phyloP scores from a whole-genome alignment of 805 yeast species.

The Candida nanaspora region DNA sequence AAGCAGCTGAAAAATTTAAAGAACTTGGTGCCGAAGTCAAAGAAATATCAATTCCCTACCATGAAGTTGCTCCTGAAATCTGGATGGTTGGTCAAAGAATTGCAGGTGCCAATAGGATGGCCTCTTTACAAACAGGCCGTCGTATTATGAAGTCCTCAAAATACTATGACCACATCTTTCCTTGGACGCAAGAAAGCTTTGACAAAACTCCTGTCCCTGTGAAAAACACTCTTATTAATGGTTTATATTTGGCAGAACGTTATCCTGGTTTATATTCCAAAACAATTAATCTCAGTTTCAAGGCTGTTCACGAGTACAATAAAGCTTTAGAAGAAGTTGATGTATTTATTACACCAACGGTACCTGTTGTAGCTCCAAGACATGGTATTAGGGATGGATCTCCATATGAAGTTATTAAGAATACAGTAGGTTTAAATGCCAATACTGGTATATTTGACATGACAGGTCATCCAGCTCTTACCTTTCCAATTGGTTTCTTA shows the following conservation, averaged over 20 bases:
- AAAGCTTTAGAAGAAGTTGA: slow-evolving; percentile 23
- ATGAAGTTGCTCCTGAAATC: slow-evolving; percentile 28
- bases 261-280: slow-evolving; percentile 28
- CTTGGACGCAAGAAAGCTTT: slow-evolving; percentile 13
- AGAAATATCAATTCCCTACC: slow-evolving; percentile 29
- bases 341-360: slow-evolving; percentile 27
- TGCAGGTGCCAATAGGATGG: slow-evolving; percentile 13
- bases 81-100: slow-evolving; percentile 28
- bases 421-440: slow-evolving; percentile 27
- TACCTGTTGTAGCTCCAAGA: slow-evolving; percentile 22
- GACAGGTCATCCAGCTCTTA: slow-evolving; percentile 32
- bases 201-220: slow-evolving; percentile 12
- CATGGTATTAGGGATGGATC: slow-evolving; percentile 19
- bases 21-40: slow-evolving; percentile 26
- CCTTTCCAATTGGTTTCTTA: slow-evolving; percentile 27
- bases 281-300: slow-evolving; percentile 25
- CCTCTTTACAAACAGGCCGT: slow-evolving; percentile 15
- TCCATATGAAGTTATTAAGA: slow-evolving; percentile 19
- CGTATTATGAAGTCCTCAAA: slow-evolving; percentile 13
- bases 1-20: slow-evolving; percentile 23
- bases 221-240: slow-evolving; percentile 23
- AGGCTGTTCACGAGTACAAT: slow-evolving; percentile 26
- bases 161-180: slow-evolving; percentile 11
- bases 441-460: slow-evolving; percentile 30
- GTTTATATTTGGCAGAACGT: slow-evolving; percentile 23